These are phyloP conservation scores for Apiospora phragmitis DNA, from an alignment of 2,329 filamentous ascomycete species.

Conservation along the genomic window DNA sequence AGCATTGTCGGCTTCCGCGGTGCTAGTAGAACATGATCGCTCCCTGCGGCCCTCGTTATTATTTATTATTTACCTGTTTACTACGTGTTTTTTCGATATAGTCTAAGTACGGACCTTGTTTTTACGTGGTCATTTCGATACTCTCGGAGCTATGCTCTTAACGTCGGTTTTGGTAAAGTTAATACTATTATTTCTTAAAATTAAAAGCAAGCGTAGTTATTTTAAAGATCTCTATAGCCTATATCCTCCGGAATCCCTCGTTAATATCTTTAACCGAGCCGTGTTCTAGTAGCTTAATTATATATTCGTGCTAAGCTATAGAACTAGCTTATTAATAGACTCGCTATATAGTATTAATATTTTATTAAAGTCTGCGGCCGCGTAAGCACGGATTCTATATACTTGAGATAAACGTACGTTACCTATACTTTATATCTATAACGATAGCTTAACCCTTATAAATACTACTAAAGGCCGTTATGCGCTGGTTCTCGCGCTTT, in stretches of 20 bases:
- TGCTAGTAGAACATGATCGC: too few relatives aligned
- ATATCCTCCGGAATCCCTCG: background rate
- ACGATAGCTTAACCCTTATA: background rate
- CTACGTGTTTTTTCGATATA: too few relatives aligned
- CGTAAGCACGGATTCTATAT: background rate
- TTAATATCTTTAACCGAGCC: background rate
- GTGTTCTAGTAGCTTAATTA: background rate
- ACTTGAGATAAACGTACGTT: background rate
- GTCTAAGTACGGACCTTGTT: too few relatives aligned
- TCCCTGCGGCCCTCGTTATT: too few relatives aligned
- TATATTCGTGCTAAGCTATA: background rate
- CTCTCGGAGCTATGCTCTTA: background rate
- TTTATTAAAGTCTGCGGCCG: background rate
- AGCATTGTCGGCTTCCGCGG: too few relatives aligned
- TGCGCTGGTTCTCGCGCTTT: background rate
- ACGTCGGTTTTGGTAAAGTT: background rate
- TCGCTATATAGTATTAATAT: background rate
- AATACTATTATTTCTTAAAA: background rate
- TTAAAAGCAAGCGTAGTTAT: background rate
- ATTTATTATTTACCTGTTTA: too few relatives aligned
- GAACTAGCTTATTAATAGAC: background rate
- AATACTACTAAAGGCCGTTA: background rate
- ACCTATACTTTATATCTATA: background rate
- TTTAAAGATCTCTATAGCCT: background rate
- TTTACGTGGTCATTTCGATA: background rate